Conservation (phyloP, 768 basidiomycete species). For the Russula virescens region DNA sequence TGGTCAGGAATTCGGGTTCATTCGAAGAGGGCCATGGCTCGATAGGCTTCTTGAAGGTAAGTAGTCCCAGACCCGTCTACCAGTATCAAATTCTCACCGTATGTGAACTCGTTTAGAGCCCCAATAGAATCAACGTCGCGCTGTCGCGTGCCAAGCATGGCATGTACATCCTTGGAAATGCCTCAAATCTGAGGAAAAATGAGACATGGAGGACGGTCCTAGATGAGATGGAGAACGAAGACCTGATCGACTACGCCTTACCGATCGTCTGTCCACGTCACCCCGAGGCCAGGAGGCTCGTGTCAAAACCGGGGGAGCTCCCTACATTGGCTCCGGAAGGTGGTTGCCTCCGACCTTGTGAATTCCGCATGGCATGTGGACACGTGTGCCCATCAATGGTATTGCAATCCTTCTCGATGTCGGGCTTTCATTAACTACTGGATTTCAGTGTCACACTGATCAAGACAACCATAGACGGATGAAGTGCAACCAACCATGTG, state of each 20-base stretch:
- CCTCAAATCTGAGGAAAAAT: slow-evolving; percentile 46
- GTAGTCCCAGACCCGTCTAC: background rate
- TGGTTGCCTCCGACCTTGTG: slow-evolving; percentile 32
- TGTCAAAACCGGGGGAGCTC: slow-evolving; percentile 20
- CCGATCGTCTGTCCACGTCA: slow-evolving; percentile 23
- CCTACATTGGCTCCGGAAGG: slow-evolving; percentile 25
- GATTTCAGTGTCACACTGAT: slow-evolving; percentile 25
- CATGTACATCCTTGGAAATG: slow-evolving; percentile 67
- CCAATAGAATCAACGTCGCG: slow-evolving; percentile 45
- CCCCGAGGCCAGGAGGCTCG: background rate
- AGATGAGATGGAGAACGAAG: slow-evolving; percentile 45
- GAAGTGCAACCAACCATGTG: slow-evolving; percentile 27
- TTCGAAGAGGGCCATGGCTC: slow-evolving; percentile 32
- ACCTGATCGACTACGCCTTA: slow-evolving; percentile 22
- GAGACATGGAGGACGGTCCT: slow-evolving; percentile 55
- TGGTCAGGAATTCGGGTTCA: slow-evolving; percentile 65
- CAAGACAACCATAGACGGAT: slow-evolving; percentile 25
- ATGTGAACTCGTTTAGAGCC: slow-evolving; percentile 28
- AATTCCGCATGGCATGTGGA: slow-evolving; percentile 28
- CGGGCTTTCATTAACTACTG: background rate
- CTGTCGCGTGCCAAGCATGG: slow-evolving; percentile 71
- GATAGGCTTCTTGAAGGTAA: slow-evolving; percentile 73
- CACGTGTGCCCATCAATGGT: slow-evolving; percentile 31
- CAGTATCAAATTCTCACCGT: slow-evolving; percentile 29
- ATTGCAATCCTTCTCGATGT: background rate